phyloP scores from a whole-genome alignment of 495 filamentous ascomycete genomes.

The Thermothielavioides terrestris region DNA sequence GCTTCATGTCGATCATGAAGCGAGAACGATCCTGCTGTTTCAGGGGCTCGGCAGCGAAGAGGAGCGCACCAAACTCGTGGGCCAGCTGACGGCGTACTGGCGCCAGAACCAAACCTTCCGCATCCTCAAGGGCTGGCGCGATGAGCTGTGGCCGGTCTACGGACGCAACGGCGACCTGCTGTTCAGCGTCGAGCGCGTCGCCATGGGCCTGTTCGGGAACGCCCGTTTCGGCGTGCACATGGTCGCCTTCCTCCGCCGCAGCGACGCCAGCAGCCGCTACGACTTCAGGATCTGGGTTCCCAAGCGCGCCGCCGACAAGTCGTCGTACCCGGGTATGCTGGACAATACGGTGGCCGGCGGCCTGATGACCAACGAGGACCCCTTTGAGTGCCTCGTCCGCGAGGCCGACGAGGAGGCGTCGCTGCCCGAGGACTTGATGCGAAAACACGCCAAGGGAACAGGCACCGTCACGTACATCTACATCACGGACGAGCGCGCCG shows the following conservation, averaged over 20 bases:
- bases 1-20: conserved; percentile 45
- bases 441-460: conserved; percentile 43
- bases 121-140: conserved; percentile 72
- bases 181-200: conserved; percentile 71
- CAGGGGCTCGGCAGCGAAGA: conserved; percentile 25
- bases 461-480: conserved; percentile 84
- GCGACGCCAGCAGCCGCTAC: conserved; percentile 36
- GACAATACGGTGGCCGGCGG: conserved; percentile 95
- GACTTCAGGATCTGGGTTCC: conserved; percentile 81
- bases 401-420: conserved; percentile 86
- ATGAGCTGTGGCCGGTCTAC: conserved; percentile 82
- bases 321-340: conserved; percentile 78
- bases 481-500: conserved; percentile 64
- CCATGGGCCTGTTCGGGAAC: conserved; percentile 73
- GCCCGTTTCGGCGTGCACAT: conserved; percentile 87
- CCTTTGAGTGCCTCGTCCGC: conserved; percentile 71
- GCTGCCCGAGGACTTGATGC: conserved; percentile 63
- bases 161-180: conserved; percentile 53
- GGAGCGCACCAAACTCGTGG: conserved; percentile 53
- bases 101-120: conserved; percentile 55
- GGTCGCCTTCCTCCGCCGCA: conserved; percentile 57
- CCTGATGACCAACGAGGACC: conserved; percentile 66
- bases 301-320: conserved; percentile 61
- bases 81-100: conserved; percentile 52
- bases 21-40: conserved; percentile 21